Evolutionary conservation across 108 stramenopile genomes (phyloP).

Genomic region (Fistulifera solaris): DNA sequence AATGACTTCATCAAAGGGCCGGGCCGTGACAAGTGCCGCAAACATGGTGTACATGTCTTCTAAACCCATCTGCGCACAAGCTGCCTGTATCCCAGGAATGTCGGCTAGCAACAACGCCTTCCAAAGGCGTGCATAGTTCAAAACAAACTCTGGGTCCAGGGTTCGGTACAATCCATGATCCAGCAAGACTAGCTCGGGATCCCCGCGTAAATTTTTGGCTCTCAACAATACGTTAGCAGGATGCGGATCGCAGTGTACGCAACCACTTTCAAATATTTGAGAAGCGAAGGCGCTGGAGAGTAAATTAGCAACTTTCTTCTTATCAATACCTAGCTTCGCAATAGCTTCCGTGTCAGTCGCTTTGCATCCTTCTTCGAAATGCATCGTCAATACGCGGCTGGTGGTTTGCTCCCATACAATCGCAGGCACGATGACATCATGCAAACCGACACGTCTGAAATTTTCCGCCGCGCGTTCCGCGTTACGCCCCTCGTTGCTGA

Average conservation of each 20-base stretch:
- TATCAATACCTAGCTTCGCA: constrained; percentile 37
- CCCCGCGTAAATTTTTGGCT: constrained; percentile 35
- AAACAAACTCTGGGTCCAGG: constrained; percentile 68
- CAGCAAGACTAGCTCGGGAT: constrained; percentile 77
- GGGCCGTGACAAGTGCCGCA: constrained; percentile 86
- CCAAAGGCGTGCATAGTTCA: constrained; percentile 77
- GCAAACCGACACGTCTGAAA: constrained; percentile 29
- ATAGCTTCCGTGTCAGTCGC: constrained; percentile 72
- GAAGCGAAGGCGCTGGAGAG: constrained; percentile 72
- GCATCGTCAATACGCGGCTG: constrained; percentile 86
- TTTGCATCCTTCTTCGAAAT: constrained; percentile 86
- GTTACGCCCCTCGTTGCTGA: constrained; percentile 83
- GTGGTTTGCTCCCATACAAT: constrained; percentile 58
- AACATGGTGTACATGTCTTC: constrained; percentile 78
- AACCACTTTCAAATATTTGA: constrained; percentile 62
- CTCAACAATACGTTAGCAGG: constrained; percentile 87
- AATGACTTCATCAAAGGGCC: constrained; percentile 91
- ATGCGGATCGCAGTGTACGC: constrained; percentile 91
- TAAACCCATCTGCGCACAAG: constrained; percentile 71
- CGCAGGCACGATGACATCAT: constrained; percentile 70
- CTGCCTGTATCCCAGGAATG: constrained; percentile 58
- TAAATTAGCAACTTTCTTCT: constrained; percentile 56
- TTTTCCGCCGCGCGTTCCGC: constrained; percentile 47
- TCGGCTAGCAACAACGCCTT: constrained; percentile 76
- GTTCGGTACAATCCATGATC: constrained; percentile 88